Base-by-base conservation (phyloP, 345 rosid genomes). In the Salix dunnii region DNA sequence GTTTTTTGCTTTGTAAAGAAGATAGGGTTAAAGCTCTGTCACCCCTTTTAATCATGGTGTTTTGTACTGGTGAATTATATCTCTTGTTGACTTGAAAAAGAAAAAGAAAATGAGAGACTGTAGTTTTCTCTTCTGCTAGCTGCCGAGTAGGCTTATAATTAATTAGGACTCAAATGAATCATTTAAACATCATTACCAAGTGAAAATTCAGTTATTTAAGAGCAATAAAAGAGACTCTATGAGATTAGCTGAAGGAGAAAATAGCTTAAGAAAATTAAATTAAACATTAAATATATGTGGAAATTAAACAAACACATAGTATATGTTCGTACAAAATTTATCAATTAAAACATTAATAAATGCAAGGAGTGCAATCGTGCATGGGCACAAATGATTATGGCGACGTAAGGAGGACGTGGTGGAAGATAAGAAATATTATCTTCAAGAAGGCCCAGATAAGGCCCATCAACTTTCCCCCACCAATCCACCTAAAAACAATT, bases 381-480 rank as follows among this genome's bases (percentile, higher is more conserved):
- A 64, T 46, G 77, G 77, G 46, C 62, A 42, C 18, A 18, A 48
- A 74, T 74, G 71, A 66, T 67, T 63, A 11, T 67, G 65, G 49
- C 72, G 51, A 20, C 27, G 25, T 36, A 40, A 11, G 10, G 30
- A 33, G 21, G 60, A 2, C n/a, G 7, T 74, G 70, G 4, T 9
- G 6, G 16, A 35, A 20, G 35, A 20, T 40, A 23, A 0, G 7
- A 28, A 20, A 28, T 75, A 14, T 8, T 17, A 46, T 35, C 21
- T 49, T 51, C 53, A 49, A 38, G 7, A 16, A 55, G 49, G 61
- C 31, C 69, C 42, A 55, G 12, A 1, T 4, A 42, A 62, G 61
- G 78, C 65, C 73, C 73, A 68, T 68, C 73, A 53, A 67, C 67
- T 35, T 67, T 64, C 14, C 33, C 33, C n/a, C 69, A 35, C 75